Percentiles rank a stretch among this genome's conserved stretches.
These are phyloP conservation scores for Tolypocladium album DNA, from an alignment of 2,329 filamentous ascomycete genomes.

Conservation along the genomic window DNA sequence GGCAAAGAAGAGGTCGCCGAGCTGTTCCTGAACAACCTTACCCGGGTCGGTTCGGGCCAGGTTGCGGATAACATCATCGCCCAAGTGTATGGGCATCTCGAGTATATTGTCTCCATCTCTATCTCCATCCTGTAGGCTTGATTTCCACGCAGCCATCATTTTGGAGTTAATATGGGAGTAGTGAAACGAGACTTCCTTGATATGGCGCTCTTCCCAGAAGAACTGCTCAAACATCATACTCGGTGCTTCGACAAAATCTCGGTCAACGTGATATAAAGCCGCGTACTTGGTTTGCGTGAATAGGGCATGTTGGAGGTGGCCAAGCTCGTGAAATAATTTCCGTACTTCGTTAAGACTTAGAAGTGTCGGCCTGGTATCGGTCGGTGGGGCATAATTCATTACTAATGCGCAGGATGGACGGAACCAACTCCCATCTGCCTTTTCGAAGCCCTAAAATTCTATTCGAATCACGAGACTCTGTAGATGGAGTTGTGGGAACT, in stretches of 20 bases:
- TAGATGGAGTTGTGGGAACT: neutral
- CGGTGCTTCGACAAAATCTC: neutral
- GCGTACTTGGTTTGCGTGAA: neutral
- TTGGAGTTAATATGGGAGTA: neutral
- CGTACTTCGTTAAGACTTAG: neutral
- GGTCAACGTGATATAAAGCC: neutral
- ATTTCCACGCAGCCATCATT: neutral
- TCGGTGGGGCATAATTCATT: neutral
- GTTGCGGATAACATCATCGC: neutral
- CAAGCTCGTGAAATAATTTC: neutral
- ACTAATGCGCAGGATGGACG: neutral
- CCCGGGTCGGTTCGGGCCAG: neutral
- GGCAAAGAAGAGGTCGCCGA: neutral
- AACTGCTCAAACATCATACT: neutral
- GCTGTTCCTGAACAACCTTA: neutral
- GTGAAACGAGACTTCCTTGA: neutral
- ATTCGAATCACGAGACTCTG: neutral
- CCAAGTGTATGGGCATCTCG: neutral
- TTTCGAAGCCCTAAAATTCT: neutral
- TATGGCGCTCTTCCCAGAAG: neutral
- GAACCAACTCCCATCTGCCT: neutral
- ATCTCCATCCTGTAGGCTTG: neutral
- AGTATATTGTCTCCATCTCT: neutral
- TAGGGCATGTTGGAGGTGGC: neutral
- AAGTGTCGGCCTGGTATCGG: neutral